Conservation (phyloP, 768 basidiomycete genomes). For the Rhizopogon vinicolor region DNA sequence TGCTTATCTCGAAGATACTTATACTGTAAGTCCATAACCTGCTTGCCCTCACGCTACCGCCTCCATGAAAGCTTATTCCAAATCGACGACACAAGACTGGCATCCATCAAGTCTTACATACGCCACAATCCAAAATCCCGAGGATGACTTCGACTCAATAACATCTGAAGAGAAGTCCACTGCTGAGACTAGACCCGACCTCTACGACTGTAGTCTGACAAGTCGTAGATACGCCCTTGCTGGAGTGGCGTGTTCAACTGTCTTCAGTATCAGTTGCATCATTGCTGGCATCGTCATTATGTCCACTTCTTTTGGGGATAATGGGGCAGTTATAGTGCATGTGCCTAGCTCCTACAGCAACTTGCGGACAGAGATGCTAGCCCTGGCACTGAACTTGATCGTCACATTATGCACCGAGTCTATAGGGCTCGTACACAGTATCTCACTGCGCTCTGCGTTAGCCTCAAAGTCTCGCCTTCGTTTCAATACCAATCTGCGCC, state of each 20-base stretch:
- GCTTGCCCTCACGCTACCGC: background rate
- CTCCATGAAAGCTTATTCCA: background rate
- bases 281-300: constrained; percentile 9
- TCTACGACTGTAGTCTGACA: constrained; percentile 21
- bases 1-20: background rate
- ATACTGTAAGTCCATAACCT: background rate
- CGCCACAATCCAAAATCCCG: background rate
- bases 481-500: constrained; percentile 26
- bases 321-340: background rate
- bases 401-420: constrained; percentile 25
- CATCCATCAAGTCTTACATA: background rate
- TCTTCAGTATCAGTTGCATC: constrained; percentile 21
- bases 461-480: constrained; percentile 18
- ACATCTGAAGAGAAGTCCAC: background rate
- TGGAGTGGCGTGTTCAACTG: constrained; percentile 16
- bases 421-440: constrained; percentile 21
- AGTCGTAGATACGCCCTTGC: constrained; percentile 19
- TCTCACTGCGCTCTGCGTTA: constrained; percentile 23
- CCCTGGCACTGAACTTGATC: constrained; percentile 21
- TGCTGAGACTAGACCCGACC: constrained; percentile 15
- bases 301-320: background rate
- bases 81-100: background rate
- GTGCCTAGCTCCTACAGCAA: constrained; percentile 4
- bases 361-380: constrained; percentile 18
- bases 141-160: background rate